Base-by-base conservation (phyloP, 768 basidiomycete genomes). In the Trametes cubensis region DNA sequence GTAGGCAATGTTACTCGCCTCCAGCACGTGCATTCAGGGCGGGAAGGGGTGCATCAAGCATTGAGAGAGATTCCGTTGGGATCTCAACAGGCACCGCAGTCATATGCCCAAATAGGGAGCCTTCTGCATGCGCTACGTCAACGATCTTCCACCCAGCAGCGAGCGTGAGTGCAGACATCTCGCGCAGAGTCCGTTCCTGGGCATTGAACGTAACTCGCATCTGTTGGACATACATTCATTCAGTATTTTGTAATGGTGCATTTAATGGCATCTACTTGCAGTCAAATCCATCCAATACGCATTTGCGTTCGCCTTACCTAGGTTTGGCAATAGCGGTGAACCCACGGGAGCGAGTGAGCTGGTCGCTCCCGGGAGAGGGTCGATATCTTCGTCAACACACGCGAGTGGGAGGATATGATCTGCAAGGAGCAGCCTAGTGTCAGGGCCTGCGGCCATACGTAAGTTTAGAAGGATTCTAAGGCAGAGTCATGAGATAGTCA, bases 271-370 rank as follows among this genome's bases (percentile, higher is more conserved):
- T 38, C 21, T 11, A 66, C 80, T 55, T 67, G 88, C 89, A 28
- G 84, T 81, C 66, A 89, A 72, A 69, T 90, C 89, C 80, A 88
- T 80, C 80, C 83, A 88, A 70, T 88, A 90, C 6, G 81, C 87
- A 64, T 83, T 86, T 6, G 85, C 80, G 69, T 74, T 90, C 7
- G 88, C 88, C 67, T 86, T 87, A 0, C 90, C 90, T 6, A 90
- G 73, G 68, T 92, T 92, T 6, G 89, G 78, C 30, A 91, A 76
- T n/a, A 92, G 73, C 39, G 88, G 88, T 20, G 81, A 79, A 11
- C 83, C 79, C 2, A 81, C 78, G 3, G 83, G 80, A 0, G 81
- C 85, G 4, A 88, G 77, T 45, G 78, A 77, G 53, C 75, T 79
- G 61, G 84, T 81, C 0, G 81, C 83, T 11, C 84, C 70, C 0